Evolutionary conservation across 345 rosid species (phyloP), one percentile per base, ranked within the genome.

Genomic region (Eucalyptus pauciflora): DNA sequence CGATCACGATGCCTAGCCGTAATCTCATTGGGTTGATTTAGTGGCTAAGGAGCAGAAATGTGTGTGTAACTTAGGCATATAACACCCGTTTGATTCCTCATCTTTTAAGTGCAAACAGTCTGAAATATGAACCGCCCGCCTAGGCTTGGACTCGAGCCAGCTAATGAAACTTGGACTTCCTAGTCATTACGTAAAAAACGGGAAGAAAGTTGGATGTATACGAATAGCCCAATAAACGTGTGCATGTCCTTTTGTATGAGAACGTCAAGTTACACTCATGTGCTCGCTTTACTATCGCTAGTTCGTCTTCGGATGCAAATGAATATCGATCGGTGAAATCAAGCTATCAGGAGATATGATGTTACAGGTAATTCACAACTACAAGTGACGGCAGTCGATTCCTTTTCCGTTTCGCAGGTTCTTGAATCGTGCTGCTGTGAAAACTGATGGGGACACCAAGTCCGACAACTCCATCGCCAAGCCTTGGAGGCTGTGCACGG

Each of bases 401-500:
- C 46, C 48, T 76, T 76, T 37, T 37, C 46, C 14, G 27, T 20
- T 76, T 76, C 27, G 5, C 91, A 94, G 94, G 90, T 93, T 92
- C 89, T 86, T 93, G 46, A 92, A 93, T 90, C 92, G 90, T 7
- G 94, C 95, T 43, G 94, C 95, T 2, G 31, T 94, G 64, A 91
- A 90, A 86, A 91, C 89, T 6, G 92, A 93, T 87, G 94, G 91
- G 3, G 95, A 92, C 87, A 76, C 89, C 1, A 80, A 87, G 60
- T 69, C 88, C 11, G 94, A 93, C 13, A 91, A 89, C 43, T 87
- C 92, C 13, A 54, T 89, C 24, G 86, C 89, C 29, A 94, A 85
- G 85, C 90, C 86, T 7, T 94, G 96, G 96, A 94, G 93, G 86
- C 86, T 95, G 45, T 93, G 95, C 89, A 86, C 94, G 9, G 93